Conservation (phyloP, 83 land plant species). For the Larix sibirica region DNA sequence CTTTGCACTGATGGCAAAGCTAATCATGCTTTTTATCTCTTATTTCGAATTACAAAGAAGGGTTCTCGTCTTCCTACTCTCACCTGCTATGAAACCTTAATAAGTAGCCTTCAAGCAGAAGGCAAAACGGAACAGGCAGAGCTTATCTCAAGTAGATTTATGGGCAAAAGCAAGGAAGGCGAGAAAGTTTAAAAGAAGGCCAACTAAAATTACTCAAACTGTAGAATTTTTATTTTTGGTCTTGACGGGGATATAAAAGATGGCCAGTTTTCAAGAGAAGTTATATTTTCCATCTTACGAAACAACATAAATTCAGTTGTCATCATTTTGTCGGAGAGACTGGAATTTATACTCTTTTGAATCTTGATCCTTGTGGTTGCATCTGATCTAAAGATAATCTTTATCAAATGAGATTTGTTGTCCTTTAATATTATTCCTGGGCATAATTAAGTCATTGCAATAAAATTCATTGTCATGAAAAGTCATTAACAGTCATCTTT, state of each 20-base stretch:
- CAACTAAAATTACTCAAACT: not conserved
- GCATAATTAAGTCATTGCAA: not conserved
- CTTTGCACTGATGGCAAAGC: slow-evolving; percentile 58
- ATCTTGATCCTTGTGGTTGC: not conserved
- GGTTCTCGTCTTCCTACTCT: slow-evolving; percentile 36
- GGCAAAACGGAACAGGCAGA: slow-evolving; percentile 72
- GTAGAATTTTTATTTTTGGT: slow-evolving; percentile 2
- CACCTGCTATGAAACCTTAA: slow-evolving; percentile 34
- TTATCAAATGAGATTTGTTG: not conserved
- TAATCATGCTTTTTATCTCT: slow-evolving; percentile 56
- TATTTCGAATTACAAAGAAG: slow-evolving; percentile 53
- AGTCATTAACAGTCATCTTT: not conserved
- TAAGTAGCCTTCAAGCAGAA: slow-evolving; percentile 49
- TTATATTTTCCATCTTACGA: not conserved
- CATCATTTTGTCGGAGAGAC: not conserved
- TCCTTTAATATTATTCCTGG: not conserved
- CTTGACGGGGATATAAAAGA: not conserved
- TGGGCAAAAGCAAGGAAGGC: slow-evolving; percentile 8
- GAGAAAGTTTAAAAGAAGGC: not conserved
- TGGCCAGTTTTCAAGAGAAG: slow-evolving; percentile 4
- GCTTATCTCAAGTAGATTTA: slow-evolving; percentile 48
- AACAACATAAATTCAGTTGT: not conserved
- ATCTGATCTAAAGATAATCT: not conserved
- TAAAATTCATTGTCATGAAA: not conserved
- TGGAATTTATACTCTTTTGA: not conserved